Conservation (phyloP, 305 asterid species). For the Stenogyne calaminthoides region DNA sequence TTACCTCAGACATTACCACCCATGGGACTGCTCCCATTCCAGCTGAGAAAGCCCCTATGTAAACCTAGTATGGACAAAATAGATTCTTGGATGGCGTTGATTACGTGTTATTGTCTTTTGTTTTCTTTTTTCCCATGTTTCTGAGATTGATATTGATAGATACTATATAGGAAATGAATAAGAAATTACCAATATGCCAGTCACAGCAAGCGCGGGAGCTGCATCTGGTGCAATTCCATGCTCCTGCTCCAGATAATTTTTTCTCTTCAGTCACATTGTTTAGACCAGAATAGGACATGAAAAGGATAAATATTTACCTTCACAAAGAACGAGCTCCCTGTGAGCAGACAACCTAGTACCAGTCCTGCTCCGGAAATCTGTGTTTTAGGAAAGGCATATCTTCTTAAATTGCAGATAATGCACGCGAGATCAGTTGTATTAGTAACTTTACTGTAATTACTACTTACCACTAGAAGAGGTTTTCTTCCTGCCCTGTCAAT, state of each 20-base stretch:
- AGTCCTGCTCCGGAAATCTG: slow-evolving; percentile 87
- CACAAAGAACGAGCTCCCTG: slow-evolving; percentile 71
- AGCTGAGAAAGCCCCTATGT: slow-evolving; percentile 75
- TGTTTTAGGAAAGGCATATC: not conserved
- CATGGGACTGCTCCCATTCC: slow-evolving; percentile 99
- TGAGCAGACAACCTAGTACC: slow-evolving; percentile 70
- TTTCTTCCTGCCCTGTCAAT: slow-evolving; percentile 86
- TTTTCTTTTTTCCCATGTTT: too few species aligned
- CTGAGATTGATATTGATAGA: not conserved
- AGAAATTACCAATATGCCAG: slow-evolving; percentile 79
- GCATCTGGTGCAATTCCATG: slow-evolving; percentile 59
- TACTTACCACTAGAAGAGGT: slow-evolving; percentile 76
- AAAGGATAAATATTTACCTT: slow-evolving; percentile 47
- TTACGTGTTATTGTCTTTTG: not conserved
- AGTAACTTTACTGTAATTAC: slow-evolving; percentile 6
- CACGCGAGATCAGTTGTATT: not conserved
- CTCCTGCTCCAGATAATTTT: slow-evolving; percentile 47
- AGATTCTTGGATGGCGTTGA: slow-evolving; percentile 5
- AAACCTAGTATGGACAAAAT: slow-evolving; percentile 51
- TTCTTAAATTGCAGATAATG: slow-evolving; percentile 10
- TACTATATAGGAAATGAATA: not conserved
- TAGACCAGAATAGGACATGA: not conserved
- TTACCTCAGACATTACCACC: slow-evolving; percentile 99
- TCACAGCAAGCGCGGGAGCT: slow-evolving; percentile 81
- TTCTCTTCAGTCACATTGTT: slow-evolving; percentile 21